phyloP scores from a whole-genome alignment of 495 filamentous ascomycete species.

The Collariella sp. region DNA sequence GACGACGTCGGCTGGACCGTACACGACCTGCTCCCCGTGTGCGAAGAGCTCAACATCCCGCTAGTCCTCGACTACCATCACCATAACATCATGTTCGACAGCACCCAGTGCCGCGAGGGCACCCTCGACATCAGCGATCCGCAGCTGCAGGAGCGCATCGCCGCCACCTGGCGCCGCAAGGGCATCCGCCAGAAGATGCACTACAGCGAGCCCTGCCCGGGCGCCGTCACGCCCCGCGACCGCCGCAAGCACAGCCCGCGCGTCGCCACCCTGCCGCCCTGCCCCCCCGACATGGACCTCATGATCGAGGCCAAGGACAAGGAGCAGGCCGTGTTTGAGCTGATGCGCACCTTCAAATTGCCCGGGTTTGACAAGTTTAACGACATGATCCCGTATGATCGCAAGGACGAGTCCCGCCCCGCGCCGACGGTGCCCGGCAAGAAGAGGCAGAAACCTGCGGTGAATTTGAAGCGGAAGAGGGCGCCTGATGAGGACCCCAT shows the following conservation, averaged over 20 bases:
- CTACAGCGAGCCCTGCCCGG: conserved; percentile 71
- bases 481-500: conserved; percentile 23
- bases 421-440: conserved; percentile 42
- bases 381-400: conserved; percentile 67
- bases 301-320: conserved; percentile 99
- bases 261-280: conserved; percentile 72
- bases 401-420: conserved; percentile 69
- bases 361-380: conserved; percentile 67
- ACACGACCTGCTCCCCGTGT: conserved; percentile 83
- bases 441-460: conserved; percentile 32
- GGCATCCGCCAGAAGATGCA: conserved; percentile 93
- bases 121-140: conserved; percentile 76
- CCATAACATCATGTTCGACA: conserved; percentile 86
- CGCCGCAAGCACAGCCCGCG: conserved; percentile 77
- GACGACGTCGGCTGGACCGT: conserved; percentile 87
- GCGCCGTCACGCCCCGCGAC: conserved; percentile 66
- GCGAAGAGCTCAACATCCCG: conserved; percentile 88
- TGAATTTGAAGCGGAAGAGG: conserved; percentile 19
- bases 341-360: conserved; percentile 80
- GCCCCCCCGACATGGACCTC: conserved; percentile 72
- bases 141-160: conserved; percentile 49
- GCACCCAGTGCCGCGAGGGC: conserved; percentile 64
- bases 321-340: conserved; percentile 91
- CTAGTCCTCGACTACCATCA: conserved; percentile 92
- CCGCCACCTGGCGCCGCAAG: conserved; percentile 78